phyloP scores from a whole-genome alignment of 169 alveolate species.

The Neospora caninum region DNA sequence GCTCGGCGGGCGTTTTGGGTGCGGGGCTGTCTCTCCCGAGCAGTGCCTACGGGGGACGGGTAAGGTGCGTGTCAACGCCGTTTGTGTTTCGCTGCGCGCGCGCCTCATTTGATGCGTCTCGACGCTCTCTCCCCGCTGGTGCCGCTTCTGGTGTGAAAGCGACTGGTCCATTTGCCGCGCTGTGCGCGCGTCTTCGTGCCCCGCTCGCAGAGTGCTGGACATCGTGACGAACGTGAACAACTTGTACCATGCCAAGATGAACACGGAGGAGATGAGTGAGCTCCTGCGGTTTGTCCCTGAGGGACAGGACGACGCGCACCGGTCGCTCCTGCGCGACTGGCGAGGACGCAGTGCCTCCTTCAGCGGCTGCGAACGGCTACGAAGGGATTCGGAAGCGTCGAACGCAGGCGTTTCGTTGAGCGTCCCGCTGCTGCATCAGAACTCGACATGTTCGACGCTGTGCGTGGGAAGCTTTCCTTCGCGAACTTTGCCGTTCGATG shows the following conservation, averaged over 20 bases:
- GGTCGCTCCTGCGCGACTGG: not conserved
- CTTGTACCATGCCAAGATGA: constrained; percentile 33
- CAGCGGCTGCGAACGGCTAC: constrained; percentile 3
- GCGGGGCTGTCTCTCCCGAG: too few species aligned
- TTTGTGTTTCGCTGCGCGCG: too few species aligned
- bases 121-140: too few species aligned
- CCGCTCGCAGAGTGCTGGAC: constrained; percentile 11
- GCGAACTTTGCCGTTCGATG: too few species aligned
- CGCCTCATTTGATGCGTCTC: too few species aligned
- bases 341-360: constrained; percentile 21
- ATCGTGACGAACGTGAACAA: constrained; percentile 37
- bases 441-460: not conserved
- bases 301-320: constrained; percentile 4
- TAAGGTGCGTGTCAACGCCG: too few species aligned
- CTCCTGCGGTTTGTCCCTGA: constrained; percentile 31
- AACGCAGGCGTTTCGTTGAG: not conserved
- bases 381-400: not conserved
- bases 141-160: too few species aligned
- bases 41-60: too few species aligned
- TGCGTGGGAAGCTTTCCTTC: not conserved
- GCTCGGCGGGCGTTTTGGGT: too few species aligned
- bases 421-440: not conserved
- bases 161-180: too few species aligned
- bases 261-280: constrained; percentile 26
- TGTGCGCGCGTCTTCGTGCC: too few species aligned